Evolutionary conservation across 2,329 filamentous ascomycete species (phyloP).

Genomic region (Cytospora piceicola): DNA sequence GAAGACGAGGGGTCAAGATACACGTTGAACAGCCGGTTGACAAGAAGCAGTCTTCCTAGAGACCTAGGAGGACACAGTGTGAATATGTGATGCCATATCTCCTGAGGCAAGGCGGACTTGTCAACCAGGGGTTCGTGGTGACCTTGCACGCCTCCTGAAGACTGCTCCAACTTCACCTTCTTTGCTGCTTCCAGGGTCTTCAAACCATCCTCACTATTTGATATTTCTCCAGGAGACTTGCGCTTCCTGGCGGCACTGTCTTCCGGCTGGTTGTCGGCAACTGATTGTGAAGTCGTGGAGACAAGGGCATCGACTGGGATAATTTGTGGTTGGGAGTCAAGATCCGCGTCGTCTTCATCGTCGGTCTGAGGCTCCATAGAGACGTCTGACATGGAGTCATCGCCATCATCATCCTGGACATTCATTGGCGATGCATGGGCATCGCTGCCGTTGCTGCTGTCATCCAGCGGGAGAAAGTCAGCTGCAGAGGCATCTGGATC

Average conservation of each 20-base stretch:
- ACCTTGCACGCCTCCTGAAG: conserved; percentile 19
- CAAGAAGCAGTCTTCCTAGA: conserved; percentile 66
- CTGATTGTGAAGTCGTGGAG: conserved; percentile 27
- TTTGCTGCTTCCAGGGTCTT: conserved; percentile 32
- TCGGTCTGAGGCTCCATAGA: conserved; percentile 43
- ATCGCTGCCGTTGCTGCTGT: conserved; percentile 29
- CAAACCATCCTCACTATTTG: conserved; percentile 14
- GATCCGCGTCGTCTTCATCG: conserved; percentile 35
- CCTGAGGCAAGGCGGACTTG: conserved; percentile 53
- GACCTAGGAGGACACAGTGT: conserved; percentile 65
- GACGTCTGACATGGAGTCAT: conserved; percentile 41
- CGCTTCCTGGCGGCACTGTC: conserved; percentile 38
- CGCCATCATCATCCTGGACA: conserved; percentile 23
- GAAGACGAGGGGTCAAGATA: conserved; percentile 57
- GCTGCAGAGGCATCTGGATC: conserved; percentile 25
- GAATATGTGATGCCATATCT: conserved; percentile 74
- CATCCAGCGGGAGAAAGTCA: conserved; percentile 30
- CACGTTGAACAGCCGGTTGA: conserved; percentile 68
- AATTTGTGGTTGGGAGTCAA: conserved; percentile 6
- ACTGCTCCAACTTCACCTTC: conserved; percentile 37
- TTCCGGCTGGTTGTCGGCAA: conserved; percentile 25
- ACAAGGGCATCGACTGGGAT: conserved; percentile 2
- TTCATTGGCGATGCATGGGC: conserved; percentile 15
- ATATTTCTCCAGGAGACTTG: conserved; percentile 32
- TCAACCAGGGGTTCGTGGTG: conserved; percentile 27